These are phyloP conservation scores for Vigna nakashimae DNA, from an alignment of 306 rosid species.

Conservation along the genomic window DNA sequence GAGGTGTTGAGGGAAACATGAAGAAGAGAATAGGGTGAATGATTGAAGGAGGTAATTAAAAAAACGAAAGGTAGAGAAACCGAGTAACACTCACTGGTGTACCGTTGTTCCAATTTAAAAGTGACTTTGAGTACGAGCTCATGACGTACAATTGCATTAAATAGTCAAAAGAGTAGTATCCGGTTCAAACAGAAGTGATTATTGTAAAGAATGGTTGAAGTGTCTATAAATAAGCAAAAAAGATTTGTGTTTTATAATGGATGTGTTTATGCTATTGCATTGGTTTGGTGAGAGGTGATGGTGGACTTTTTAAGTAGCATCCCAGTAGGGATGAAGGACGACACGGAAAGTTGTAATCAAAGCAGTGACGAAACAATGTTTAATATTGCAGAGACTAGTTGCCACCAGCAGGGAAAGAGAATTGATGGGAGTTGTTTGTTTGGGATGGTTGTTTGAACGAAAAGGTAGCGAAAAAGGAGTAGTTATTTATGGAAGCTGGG, in stretches of 20 bases:
- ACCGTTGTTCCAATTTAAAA: neutral
- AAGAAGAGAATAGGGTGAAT: constrained; percentile 5
- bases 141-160: neutral
- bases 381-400: constrained; percentile 33
- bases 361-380: constrained; percentile 1
- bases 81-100: neutral
- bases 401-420: constrained; percentile 36
- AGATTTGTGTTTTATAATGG: neutral
- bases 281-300: constrained; percentile 45
- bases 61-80: neutral
- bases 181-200: neutral
- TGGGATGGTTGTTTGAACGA: constrained; percentile 56
- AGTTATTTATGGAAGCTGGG: constrained; percentile 59
- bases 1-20: neutral
- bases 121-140: neutral
- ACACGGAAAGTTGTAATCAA: constrained; percentile 22
- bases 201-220: neutral
- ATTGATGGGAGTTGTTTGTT: constrained; percentile 42
- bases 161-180: neutral
- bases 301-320: constrained; percentile 50
- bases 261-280: constrained; percentile 57
- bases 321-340: constrained; percentile 44
- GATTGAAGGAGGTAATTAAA: neutral
- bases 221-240: neutral
- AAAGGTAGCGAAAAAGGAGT: constrained; percentile 58